Evolutionary conservation across 306 rosid genomes (phyloP).

Genomic region (Fagus crenata): DNA sequence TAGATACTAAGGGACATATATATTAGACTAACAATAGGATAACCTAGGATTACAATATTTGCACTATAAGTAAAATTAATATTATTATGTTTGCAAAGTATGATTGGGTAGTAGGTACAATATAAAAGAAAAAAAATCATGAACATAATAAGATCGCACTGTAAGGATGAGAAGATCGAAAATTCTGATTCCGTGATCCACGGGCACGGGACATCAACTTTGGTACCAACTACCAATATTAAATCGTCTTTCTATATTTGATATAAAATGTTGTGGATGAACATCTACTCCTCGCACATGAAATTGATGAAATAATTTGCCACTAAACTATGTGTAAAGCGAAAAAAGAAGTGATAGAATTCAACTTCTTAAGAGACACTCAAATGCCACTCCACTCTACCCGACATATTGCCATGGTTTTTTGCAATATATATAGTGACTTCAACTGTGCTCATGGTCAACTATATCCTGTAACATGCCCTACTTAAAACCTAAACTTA

Average conservation of each 20-base stretch:
- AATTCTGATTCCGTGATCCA: background rate
- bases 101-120: no score
- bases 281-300: background rate
- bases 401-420: background rate
- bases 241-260: background rate
- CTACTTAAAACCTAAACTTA: background rate
- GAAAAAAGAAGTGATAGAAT: background rate
- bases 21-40: no score
- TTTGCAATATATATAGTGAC: background rate
- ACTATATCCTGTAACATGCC: background rate
- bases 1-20: no score
- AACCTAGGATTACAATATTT: no score
- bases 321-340: background rate
- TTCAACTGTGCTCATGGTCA: background rate
- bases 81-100: no score
- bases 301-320: background rate
- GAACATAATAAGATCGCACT: no score
- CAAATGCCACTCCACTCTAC: constrained; percentile 6
- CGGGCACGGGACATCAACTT: background rate
- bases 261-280: background rate
- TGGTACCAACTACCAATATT: background rate
- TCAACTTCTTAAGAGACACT: background rate
- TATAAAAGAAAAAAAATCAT: no score
- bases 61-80: no score
- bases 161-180: background rate